Evolutionary conservation across 345 rosid genomes (phyloP).

Genomic region (Arabis hirsuta): DNA sequence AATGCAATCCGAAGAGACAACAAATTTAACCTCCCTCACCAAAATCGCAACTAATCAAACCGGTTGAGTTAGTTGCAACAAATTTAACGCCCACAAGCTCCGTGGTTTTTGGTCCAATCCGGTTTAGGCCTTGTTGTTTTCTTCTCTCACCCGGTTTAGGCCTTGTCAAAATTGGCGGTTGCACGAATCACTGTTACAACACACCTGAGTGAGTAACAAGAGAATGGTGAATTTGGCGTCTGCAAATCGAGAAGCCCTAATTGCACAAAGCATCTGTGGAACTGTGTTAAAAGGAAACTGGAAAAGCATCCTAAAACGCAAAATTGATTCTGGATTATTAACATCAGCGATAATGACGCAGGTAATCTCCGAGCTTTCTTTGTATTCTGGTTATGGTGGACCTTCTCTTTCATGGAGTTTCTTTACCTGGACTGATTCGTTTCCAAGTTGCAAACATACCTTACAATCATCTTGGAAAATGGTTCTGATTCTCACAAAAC

Average conservation of each 20-base stretch:
- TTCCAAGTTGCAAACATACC: conserved; percentile 58
- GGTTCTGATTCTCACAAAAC: conserved; percentile 67
- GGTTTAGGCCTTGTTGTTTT: too few species aligned
- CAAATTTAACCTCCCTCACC: too few species aligned
- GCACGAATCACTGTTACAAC: background rate
- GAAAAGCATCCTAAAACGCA: conserved; percentile 53
- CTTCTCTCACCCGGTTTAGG: too few species aligned
- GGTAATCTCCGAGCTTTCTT: conserved; percentile 60
- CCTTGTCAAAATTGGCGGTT: background rate
- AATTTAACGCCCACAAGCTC: too few species aligned
- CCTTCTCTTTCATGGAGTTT: conserved; percentile 64
- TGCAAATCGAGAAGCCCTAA: conserved; percentile 45
- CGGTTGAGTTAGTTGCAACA: too few species aligned
- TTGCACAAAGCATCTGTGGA: conserved; percentile 55
- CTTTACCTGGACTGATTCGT: conserved; percentile 59
- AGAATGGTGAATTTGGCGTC: conserved; percentile 31
- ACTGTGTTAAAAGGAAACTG: conserved; percentile 69
- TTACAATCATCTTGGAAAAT: conserved; percentile 83
- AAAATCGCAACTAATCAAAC: too few species aligned
- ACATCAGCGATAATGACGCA: conserved; percentile 51
- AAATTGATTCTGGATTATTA: conserved; percentile 46
- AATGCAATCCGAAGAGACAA: too few species aligned
- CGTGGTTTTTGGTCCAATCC: too few species aligned
- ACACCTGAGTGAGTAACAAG: conserved; percentile 7
- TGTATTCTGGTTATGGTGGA: conserved; percentile 27